Percentiles rank a stretch among this genome's conserved stretches.
These are phyloP conservation scores for Tulasnella calospora DNA, from an alignment of 768 basidiomycete genomes.

Conservation along the genomic window DNA sequence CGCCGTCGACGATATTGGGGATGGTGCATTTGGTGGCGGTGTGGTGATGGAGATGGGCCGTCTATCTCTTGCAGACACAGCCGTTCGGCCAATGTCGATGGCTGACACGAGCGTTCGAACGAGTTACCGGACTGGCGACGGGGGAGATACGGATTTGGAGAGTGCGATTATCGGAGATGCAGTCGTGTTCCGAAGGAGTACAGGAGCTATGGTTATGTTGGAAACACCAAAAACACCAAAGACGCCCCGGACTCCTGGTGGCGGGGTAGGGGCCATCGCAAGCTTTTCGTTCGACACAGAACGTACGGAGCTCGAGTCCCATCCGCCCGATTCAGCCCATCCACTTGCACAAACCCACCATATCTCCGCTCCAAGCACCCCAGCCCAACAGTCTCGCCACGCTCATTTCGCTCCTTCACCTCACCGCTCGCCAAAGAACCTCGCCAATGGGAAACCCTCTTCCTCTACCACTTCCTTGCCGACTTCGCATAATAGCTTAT, in stretches of 20 bases:
- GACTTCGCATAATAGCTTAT: not conserved
- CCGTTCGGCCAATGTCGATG: not conserved
- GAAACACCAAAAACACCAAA: not conserved
- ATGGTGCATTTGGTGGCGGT: conserved; percentile 19
- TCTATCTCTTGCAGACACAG: not conserved
- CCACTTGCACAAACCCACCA: not conserved
- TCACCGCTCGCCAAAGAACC: not conserved
- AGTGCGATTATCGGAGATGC: not conserved
- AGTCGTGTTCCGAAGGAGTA: conserved; percentile 2
- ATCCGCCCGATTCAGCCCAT: not conserved
- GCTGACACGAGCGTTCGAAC: conserved; percentile 7
- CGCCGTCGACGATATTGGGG: conserved; percentile 16
- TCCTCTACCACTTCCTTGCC: not conserved
- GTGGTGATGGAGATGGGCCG: conserved; percentile 26
- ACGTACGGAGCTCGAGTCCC: not conserved
- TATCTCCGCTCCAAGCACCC: not conserved
- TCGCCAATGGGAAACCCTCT: not conserved
- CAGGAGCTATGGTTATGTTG: not conserved
- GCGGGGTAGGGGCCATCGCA: not conserved
- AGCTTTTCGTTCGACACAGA: not conserved
- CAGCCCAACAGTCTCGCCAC: conserved; percentile 16
- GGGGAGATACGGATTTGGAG: conserved; percentile 14
- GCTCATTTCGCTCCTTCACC: conserved; percentile 24
- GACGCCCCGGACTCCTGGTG: not conserved
- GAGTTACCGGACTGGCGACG: not conserved